These are phyloP conservation scores for Schoenoplectus triqueter DNA, from an alignment of 202 grass and related monocot species.

Conservation along the genomic window DNA sequence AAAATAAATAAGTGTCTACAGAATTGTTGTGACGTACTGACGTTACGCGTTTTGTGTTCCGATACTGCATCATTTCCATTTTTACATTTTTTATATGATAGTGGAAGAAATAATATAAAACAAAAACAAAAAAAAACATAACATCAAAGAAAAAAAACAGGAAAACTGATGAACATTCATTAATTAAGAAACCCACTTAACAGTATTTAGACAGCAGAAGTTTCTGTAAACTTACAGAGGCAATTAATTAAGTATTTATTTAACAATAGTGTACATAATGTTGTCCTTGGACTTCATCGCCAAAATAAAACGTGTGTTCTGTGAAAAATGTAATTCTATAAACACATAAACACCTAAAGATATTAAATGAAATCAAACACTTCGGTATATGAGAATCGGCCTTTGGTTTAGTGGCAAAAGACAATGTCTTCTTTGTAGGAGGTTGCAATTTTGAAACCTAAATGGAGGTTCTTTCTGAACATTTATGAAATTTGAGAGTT, in stretches of 20 bases:
- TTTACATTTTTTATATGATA: background rate
- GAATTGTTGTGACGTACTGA: background rate
- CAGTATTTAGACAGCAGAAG: background rate
- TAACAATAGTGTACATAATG: background rate
- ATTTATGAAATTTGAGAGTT: too few species aligned
- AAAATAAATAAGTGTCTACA: background rate
- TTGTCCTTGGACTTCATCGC: too few species aligned
- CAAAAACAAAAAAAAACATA: background rate
- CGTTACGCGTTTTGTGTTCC: background rate
- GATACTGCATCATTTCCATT: background rate
- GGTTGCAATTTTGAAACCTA: too few species aligned
- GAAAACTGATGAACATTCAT: background rate
- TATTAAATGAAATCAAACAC: too few species aligned
- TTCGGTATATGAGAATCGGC: too few species aligned
- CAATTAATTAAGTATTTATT: background rate
- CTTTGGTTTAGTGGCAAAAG: too few species aligned
- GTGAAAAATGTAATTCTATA: too few species aligned
- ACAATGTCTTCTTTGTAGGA: too few species aligned
- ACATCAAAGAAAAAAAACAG: background rate
- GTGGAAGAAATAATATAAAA: background rate
- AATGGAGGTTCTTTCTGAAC: too few species aligned
- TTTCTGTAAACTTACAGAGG: background rate
- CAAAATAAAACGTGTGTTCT: too few species aligned
- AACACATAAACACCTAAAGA: too few species aligned
- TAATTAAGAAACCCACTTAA: background rate